phyloP scores from a whole-genome alignment of 2,329 filamentous ascomycete species.

The Metarhizium rileyi region DNA sequence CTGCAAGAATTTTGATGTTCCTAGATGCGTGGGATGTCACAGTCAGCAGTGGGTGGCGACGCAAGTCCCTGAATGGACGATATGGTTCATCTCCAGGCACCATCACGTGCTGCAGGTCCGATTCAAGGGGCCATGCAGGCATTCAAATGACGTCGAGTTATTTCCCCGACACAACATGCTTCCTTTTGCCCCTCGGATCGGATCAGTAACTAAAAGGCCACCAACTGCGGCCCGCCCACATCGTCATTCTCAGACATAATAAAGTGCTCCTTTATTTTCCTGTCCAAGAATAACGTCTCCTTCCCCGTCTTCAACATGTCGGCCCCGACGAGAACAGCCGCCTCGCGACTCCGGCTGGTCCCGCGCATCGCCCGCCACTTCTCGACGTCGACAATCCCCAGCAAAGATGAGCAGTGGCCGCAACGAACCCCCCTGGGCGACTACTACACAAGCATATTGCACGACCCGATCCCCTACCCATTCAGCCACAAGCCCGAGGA shows the following conservation, averaged over 20 bases:
- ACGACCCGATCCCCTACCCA: constrained; percentile 31
- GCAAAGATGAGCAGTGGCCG: constrained; percentile 20
- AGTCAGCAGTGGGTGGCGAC: background rate
- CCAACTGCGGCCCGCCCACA: background rate
- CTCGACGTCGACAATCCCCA: constrained; percentile 15
- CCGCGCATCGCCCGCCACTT: constrained; percentile 15
- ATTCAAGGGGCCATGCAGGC: background rate
- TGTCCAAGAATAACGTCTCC: too few species aligned
- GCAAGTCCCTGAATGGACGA: too few species aligned
- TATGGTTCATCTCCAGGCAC: background rate
- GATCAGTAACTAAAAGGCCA: constrained; percentile 7
- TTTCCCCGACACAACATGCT: too few species aligned
- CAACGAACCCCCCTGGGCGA: constrained; percentile 39
- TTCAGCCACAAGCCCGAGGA: constrained; percentile 31
- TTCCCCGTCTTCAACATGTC: constrained; percentile 17
- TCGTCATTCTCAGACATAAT: background rate
- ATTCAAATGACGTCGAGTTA: constrained; percentile 2
- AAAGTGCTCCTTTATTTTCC: background rate
- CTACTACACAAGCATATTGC: constrained; percentile 51
- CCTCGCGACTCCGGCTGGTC: constrained; percentile 21
- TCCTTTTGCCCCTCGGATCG: constrained; percentile 8
- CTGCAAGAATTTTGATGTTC: too few species aligned
- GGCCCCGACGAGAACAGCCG: constrained; percentile 18
- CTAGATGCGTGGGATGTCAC: too few species aligned
- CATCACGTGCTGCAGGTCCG: background rate